Evolutionary conservation across 192 early-diverging fungal genomes (phyloP).

Genomic region (Linnemannia zychae): DNA sequence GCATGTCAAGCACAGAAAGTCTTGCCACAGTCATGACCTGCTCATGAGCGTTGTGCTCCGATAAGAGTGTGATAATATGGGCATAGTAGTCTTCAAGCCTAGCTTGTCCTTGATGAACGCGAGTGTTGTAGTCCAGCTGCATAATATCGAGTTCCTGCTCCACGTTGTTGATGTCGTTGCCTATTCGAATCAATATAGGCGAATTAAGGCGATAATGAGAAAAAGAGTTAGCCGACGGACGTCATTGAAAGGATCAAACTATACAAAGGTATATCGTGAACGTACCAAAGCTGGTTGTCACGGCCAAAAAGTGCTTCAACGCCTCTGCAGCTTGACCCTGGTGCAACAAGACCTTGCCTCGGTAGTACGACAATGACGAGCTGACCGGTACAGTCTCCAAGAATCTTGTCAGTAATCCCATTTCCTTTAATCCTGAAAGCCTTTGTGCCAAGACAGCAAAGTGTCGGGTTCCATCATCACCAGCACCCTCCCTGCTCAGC

Average conservation of each 20-base stretch:
- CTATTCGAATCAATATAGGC: neutral
- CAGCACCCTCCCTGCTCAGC: neutral
- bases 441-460: constrained; percentile 40
- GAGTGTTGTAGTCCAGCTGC: constrained; percentile 34
- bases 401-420: constrained; percentile 25
- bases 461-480: constrained; percentile 18
- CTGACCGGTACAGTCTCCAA: constrained; percentile 30
- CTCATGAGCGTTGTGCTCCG: constrained; percentile 25
- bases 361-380: constrained; percentile 41
- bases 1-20: constrained; percentile 26
- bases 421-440: constrained; percentile 32
- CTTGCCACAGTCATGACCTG: constrained; percentile 34
- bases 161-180: constrained; percentile 38
- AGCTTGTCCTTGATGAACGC: constrained; percentile 31
- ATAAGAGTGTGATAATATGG: constrained; percentile 25
- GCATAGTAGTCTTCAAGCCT: constrained; percentile 47
- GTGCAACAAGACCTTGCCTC: constrained; percentile 36
- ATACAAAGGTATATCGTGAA: neutral
- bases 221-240: neutral
- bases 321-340: constrained; percentile 27
- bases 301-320: constrained; percentile 34
- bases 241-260: neutral
- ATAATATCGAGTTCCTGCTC: constrained; percentile 55
- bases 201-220: neutral
- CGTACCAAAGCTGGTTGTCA: constrained; percentile 47